Evolutionary conservation across 2,329 filamentous ascomycete genomes (phyloP).

Genomic region (Aspergillus amoenus): DNA sequence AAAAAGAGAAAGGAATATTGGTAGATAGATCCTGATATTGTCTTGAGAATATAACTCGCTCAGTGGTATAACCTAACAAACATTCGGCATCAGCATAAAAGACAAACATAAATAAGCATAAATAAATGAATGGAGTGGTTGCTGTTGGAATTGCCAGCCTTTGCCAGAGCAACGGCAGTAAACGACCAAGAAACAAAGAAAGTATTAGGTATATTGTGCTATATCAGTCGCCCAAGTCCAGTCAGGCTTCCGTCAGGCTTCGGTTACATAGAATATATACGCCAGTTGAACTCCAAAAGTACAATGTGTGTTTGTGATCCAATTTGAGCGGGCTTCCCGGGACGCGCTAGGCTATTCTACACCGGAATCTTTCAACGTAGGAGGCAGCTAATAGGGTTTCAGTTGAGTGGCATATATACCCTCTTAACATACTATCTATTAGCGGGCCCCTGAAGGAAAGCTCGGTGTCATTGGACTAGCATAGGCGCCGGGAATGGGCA

Average conservation of each 20-base stretch:
- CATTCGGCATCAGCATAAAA: constrained; percentile 3
- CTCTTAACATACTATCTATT: constrained; percentile 13
- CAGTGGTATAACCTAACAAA: constrained; percentile 6
- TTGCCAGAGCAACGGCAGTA: neutral
- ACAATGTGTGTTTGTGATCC: neutral
- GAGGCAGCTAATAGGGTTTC: neutral
- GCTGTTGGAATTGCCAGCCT: neutral
- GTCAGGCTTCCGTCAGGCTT: constrained; percentile 3
- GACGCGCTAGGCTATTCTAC: neutral
- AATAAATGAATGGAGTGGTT: neutral
- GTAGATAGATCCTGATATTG: constrained; percentile 1
- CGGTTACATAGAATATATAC: neutral
- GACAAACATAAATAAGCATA: neutral
- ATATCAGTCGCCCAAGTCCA: constrained; percentile 10
- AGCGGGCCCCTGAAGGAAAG: constrained; percentile 31
- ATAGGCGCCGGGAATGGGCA: constrained; percentile 88
- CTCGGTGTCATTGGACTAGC: constrained; percentile 49
- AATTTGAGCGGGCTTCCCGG: neutral
- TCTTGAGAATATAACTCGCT: neutral
- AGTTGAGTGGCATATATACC: neutral
- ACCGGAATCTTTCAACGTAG: neutral
- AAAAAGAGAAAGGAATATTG: neutral
- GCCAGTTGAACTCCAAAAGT: neutral
- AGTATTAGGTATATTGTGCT: constrained; percentile 13
- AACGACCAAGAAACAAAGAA: constrained; percentile 10